Conservation (phyloP, 805 yeast species). For the Saturnispora zaruensis region DNA sequence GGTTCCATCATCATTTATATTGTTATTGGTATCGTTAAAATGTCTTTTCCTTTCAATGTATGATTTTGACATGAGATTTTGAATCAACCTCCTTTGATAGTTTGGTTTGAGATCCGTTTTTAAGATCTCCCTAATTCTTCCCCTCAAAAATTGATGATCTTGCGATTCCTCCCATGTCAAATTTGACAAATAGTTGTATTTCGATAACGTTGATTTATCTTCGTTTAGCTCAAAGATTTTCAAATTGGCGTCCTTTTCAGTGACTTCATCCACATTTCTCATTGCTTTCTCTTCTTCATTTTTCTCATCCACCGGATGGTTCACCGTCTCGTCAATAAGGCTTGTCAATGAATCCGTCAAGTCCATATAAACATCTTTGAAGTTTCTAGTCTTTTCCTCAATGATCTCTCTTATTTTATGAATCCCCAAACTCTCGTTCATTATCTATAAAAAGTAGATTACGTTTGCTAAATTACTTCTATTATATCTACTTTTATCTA, state of each 20-base stretch:
- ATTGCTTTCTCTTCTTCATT: neutral
- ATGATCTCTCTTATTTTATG: neutral
- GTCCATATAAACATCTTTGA: slow-evolving; percentile 18
- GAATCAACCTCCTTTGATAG: slow-evolving; percentile 44
- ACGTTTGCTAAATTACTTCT: neutral
- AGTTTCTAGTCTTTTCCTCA: neutral
- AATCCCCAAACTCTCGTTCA: neutral
- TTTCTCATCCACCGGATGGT: slow-evolving; percentile 36
- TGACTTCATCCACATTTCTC: slow-evolving; percentile 26
- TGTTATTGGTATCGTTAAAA: slow-evolving; percentile 8
- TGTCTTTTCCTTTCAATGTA: slow-evolving; percentile 39
- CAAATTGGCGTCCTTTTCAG: slow-evolving; percentile 1
- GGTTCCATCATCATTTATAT: neutral
- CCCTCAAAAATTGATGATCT: slow-evolving; percentile 34
- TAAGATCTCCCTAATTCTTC: slow-evolving; percentile 41
- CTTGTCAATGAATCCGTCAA: slow-evolving; percentile 27
- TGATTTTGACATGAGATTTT: slow-evolving; percentile 62
- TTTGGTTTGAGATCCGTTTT: slow-evolving; percentile 32
- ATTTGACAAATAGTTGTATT: slow-evolving; percentile 19
- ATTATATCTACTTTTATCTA: neutral
- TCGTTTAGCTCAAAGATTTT: neutral
- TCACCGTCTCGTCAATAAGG: slow-evolving; percentile 38
- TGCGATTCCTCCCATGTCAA: slow-evolving; percentile 29
- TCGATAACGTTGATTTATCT: neutral
- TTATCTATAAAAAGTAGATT: neutral